Evolutionary conservation across 2,329 filamentous ascomycete genomes (phyloP).

Genomic region (Furcasterigmium sp.): DNA sequence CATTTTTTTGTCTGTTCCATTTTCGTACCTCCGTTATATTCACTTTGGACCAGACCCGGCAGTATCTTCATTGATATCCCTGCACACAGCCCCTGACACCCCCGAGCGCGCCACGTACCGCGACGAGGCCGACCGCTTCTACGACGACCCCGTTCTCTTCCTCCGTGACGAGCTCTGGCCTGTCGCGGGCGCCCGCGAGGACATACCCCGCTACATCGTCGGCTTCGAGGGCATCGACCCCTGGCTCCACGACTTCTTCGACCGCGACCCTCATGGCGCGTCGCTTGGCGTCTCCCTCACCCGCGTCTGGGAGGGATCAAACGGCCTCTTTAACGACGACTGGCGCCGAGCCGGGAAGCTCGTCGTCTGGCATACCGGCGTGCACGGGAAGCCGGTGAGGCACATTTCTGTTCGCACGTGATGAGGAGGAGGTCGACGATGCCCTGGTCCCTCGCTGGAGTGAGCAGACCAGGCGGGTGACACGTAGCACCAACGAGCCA

Average conservation of each 20-base stretch:
- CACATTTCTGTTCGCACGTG: background rate
- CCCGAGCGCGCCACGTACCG: constrained; percentile 63
- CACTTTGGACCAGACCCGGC: too few relatives aligned
- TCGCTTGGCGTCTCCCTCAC: constrained; percentile 34
- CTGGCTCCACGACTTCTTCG: constrained; percentile 39
- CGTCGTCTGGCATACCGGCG: constrained; percentile 53
- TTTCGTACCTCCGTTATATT: too few relatives aligned
- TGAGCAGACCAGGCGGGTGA: too few relatives aligned
- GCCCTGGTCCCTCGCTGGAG: too few relatives aligned
- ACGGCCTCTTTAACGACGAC: constrained; percentile 60
- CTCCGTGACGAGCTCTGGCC: constrained; percentile 48
- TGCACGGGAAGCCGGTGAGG: constrained; percentile 15
- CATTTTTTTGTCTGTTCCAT: too few relatives aligned
- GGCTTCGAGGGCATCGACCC: constrained; percentile 55
- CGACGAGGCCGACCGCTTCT: constrained; percentile 91
- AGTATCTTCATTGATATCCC: too few relatives aligned
- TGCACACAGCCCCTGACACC: constrained; percentile 56
- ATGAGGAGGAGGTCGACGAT: too few relatives aligned
- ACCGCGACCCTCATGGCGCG: constrained; percentile 26
- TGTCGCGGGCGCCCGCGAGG: constrained; percentile 14
- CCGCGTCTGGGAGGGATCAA: constrained; percentile 52
- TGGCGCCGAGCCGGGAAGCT: constrained; percentile 49
- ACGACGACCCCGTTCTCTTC: constrained; percentile 57
- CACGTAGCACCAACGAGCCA: too few relatives aligned
- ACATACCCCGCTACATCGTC: constrained; percentile 52